phyloP scores from a whole-genome alignment of 2,329 filamentous ascomycete species.

The Penicillium psychrosexuale region DNA sequence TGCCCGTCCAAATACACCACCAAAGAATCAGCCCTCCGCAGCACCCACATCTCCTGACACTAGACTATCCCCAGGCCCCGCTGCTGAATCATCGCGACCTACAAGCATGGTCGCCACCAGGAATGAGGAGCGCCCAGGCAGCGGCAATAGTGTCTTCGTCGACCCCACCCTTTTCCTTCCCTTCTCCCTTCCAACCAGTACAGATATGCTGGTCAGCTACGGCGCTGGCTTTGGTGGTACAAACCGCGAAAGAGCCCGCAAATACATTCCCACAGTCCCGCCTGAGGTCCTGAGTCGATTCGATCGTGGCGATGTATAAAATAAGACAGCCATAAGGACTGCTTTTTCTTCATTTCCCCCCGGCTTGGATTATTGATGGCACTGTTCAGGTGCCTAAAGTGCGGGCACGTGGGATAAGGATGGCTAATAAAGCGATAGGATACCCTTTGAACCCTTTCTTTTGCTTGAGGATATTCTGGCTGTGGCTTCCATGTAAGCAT shows the following conservation, averaged over 20 bases:
- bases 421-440: not conserved
- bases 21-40: slow-evolving; percentile 17
- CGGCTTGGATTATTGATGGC: not conserved
- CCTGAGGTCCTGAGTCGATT: slow-evolving; percentile 89
- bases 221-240: slow-evolving; percentile 91
- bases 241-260: slow-evolving; percentile 85
- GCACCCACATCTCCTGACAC: slow-evolving; percentile 21
- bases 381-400: not conserved
- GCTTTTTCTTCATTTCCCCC: not conserved
- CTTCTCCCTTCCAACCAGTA: slow-evolving; percentile 91
- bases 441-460: not conserved
- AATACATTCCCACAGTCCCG: slow-evolving; percentile 93
- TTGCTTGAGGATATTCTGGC: not conserved
- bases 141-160: slow-evolving; percentile 57
- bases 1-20: slow-evolving; percentile 31
- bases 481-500: not conserved
- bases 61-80: slow-evolving; percentile 23
- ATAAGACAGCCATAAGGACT: not conserved
- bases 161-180: slow-evolving; percentile 91
- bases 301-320: slow-evolving; percentile 51
- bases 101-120: slow-evolving; percentile 18
- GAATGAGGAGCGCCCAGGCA: slow-evolving; percentile 27
- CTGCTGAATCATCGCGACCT: slow-evolving; percentile 25
- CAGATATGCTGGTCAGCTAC: slow-evolving; percentile 94
- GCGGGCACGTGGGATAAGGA: not conserved